Base-by-base conservation (phyloP, 164 flowering plant species). In the Sextonia rubra region DNA sequence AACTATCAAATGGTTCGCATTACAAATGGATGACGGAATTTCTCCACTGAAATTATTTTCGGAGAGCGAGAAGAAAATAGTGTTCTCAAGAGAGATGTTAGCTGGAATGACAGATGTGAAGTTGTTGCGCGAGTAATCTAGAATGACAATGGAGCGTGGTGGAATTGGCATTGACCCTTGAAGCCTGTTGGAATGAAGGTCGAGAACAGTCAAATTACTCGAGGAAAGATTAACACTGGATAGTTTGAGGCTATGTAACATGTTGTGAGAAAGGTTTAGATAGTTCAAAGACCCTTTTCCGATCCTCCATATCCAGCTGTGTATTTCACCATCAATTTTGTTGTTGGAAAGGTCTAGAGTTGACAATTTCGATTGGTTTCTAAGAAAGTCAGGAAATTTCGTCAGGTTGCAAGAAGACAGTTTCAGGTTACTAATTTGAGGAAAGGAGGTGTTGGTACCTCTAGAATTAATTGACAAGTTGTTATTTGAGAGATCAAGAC, bases 121-220 rank as follows among this genome's bases (percentile, higher is more conserved):
- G 2, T 25, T 74, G 61, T 90, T 90, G 65, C 64, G 37, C 1
- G 95, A 90, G 75, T 72, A 87, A 75, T 88, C 90, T 62, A 90
- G 48, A 71, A 69, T 70, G 18, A 3, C 11, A 0, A 80, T 78
- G 8, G 15, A 5, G n/a, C 66, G 20, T 55, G 88, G 79, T 0
- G 77, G 78, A 29, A 66, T 44, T 17, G 83, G 82, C 2, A 83
- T 27, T 11, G 48, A 20, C 25, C 91, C 93, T 7, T 72, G 72
- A 37, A 91, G 80, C 49, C 8, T 12, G 79, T 88, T 87, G 32
- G 58, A 11, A 52, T 52, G 58, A 17, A 52, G 12, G 29, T 23
- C 20, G 25, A 63, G 66, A 26, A 12, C 8, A 12, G 0, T 27
- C 30, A 63, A 24, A 17, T 4, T 12, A 15, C 20, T 63, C 25